Conservation (phyloP, 495 filamentous ascomycete species). For the Penicillium pancosmium region DNA sequence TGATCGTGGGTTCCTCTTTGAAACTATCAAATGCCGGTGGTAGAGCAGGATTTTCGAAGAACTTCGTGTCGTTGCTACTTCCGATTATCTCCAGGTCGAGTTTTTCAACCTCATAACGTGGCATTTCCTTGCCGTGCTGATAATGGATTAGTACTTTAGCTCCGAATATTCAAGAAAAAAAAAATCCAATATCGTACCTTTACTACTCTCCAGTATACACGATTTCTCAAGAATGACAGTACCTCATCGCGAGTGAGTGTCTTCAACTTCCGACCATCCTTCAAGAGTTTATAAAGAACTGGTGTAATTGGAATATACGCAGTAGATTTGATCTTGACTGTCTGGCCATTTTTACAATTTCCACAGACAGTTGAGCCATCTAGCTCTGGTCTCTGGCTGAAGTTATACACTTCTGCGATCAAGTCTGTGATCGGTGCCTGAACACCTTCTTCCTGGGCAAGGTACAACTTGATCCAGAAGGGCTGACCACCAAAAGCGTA, state of each 20-base stretch:
- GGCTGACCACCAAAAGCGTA: constrained; percentile 15
- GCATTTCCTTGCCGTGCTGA: constrained; percentile 11
- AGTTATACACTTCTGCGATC: constrained; percentile 17
- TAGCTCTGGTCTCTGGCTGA: constrained; percentile 10
- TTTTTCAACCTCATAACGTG: constrained; percentile 11
- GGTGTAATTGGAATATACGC: constrained; percentile 14
- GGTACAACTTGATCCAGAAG: constrained; percentile 14
- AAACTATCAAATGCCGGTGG: constrained; percentile 8
- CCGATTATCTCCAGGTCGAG: constrained; percentile 17
- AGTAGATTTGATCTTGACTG: constrained; percentile 2
- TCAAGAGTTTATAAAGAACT: constrained; percentile 10
- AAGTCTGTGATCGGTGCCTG: constrained; percentile 10
- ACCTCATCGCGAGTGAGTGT: constrained; percentile 10
- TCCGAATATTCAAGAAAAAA: neutral
- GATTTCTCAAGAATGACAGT: constrained; percentile 3
- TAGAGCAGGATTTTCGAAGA: constrained; percentile 8
- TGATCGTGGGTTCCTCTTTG: constrained; percentile 13
- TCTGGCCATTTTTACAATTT: constrained; percentile 8
- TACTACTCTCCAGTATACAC: constrained; percentile 14
- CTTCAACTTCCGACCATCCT: constrained; percentile 2
- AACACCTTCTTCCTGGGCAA: constrained; percentile 10
- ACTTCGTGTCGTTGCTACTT: constrained; percentile 12
- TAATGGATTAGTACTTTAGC: neutral
- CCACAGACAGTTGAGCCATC: constrained; percentile 9
- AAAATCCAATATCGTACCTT: neutral